A percentile compares a stretch with the other conserved stretches of the same genome.
These are phyloP conservation scores for Vigna mungo DNA, from an alignment of 306 rosid genomes.

Conservation along the genomic window DNA sequence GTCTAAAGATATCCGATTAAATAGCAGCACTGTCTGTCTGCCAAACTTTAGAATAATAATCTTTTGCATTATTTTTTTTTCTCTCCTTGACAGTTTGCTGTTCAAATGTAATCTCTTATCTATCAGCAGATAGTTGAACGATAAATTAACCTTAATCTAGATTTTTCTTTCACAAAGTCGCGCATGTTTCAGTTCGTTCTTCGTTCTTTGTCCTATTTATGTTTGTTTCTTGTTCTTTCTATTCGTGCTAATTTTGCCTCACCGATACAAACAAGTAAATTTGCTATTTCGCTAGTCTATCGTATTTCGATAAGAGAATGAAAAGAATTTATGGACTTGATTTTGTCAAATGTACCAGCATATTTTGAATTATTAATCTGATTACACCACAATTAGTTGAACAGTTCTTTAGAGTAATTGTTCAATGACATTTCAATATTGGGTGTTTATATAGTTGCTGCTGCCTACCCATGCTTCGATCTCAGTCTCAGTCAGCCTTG, in stretches of 20 bases:
- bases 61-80: constrained; percentile 3
- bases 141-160: constrained; percentile 31
- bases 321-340: neutral
- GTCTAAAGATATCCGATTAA: constrained; percentile 34
- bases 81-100: constrained; percentile 38
- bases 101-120: constrained; percentile 46
- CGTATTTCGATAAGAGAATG: too few relatives aligned
- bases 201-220: neutral
- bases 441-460: neutral
- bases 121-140: constrained; percentile 31
- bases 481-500: constrained; percentile 43
- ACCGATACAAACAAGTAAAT: too few relatives aligned
- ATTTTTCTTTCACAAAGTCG: constrained; percentile 13
- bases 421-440: neutral
- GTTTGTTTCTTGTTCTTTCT: neutral
- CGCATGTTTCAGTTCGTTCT: neutral
- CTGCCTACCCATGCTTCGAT: neutral
- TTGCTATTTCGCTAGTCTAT: too few relatives aligned
- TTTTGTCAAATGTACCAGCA: neutral
- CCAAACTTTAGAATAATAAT: constrained; percentile 48
- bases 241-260: neutral
- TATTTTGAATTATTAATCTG: constrained; percentile 15
- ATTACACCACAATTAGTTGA: neutral
- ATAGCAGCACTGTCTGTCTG: neutral
- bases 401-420: neutral